These are phyloP conservation scores for Zymoseptoria brevis DNA, from an alignment of 2,329 filamentous ascomycete species.

Conservation along the genomic window DNA sequence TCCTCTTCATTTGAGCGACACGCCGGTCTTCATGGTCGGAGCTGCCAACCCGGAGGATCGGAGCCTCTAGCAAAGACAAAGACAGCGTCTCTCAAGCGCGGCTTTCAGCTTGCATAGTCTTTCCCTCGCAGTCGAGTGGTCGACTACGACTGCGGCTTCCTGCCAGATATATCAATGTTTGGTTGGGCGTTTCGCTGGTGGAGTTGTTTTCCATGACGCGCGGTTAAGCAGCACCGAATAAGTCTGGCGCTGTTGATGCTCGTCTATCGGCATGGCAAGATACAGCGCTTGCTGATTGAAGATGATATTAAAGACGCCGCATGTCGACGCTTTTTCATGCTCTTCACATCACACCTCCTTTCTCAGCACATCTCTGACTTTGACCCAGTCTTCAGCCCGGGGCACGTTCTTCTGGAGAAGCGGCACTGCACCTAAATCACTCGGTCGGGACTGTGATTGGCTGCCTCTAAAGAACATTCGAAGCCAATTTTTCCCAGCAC, in stretches of 20 bases:
- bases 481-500: neutral
- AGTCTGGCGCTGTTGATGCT: neutral
- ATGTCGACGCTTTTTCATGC: neutral
- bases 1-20: neutral
- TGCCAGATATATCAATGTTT: neutral
- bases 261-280: neutral
- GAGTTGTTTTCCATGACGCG: neutral
- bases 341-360: neutral
- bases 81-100: neutral
- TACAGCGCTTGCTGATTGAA: neutral
- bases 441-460: neutral
- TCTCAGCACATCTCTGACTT: neutral
- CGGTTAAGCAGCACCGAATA: neutral
- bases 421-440: neutral
- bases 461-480: neutral
- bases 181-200: conserved; percentile 1
- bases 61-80: neutral
- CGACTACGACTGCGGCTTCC: neutral
- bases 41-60: neutral
- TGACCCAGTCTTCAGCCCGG: neutral
- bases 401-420: neutral
- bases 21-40: neutral
- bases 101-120: neutral
- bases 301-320: neutral
- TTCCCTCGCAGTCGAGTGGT: neutral